Base-by-base conservation (phyloP, 2,329 filamentous ascomycete species). In the Talaromyces sp. region DNA sequence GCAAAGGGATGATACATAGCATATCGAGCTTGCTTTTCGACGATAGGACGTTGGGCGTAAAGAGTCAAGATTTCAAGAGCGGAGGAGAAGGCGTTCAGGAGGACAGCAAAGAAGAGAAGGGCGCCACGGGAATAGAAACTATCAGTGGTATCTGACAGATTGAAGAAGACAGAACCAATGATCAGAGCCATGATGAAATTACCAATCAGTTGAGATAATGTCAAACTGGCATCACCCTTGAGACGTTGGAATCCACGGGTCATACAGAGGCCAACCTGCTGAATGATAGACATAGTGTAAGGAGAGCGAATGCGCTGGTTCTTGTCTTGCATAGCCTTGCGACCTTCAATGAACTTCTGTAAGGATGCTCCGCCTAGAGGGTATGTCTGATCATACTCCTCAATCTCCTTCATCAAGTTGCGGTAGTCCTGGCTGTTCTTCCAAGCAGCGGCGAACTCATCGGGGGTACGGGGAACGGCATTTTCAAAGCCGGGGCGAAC, bases 21-120 rank as follows among this genome's bases (percentile, higher is more conserved):
- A 42, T 65, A 65, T n/a, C 61, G 61, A 16, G 60, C 52, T 55
- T 65, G 62, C 27, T 65, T 65, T 54, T 65, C 61, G 24, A 64
- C 57, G 22, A 61, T 56, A 14, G 47, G 52, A 22, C 51, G 55
- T 59, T 62, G 58, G 7, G 61, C 56, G 37, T 64, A 52, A 27
- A 65, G 61, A 29, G 62, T 64, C 29, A 64, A 42, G 30, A 64
- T 64, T 73, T 94, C 90, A 35, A 94, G 81, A 51, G 88, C 88
- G 68, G 85, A 88, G 56, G 86, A 82, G 66, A 95, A 94, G 42
- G 90, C 90, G 71, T 94, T 95, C 77, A 94, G 86, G 55, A 96
- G 78, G 65, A 91, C 86, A 61, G 90, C 89, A 68, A 96, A 94
- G 83, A 96, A 96, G 47, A 96, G 78, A 20, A 96, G 80, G 40